Percentiles rank a stretch among this genome's conserved stretches.
Evolutionary conservation across 2,329 filamentous ascomycete species (phyloP).

Genomic region (Dothiorella sarmentorum): DNA sequence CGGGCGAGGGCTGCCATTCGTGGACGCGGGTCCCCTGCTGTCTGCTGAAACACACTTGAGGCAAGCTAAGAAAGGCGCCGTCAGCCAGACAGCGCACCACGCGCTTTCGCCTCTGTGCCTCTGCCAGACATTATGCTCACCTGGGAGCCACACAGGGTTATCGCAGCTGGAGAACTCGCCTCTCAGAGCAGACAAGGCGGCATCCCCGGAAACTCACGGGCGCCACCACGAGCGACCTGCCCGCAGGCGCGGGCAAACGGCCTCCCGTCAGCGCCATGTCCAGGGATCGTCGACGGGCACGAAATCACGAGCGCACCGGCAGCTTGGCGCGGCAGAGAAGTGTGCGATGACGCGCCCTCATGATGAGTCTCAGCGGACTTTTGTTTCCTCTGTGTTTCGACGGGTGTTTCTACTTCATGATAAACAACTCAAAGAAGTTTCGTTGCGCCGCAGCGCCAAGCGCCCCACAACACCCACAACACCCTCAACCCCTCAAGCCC

Average conservation of each 20-base stretch:
- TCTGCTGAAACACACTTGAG: slow-evolving; percentile 13
- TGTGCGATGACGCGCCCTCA: not conserved
- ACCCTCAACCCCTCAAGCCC: slow-evolving; percentile 6
- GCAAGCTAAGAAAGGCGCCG: slow-evolving; percentile 5
- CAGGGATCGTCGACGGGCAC: not conserved
- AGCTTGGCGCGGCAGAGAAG: not conserved
- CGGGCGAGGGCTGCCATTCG: slow-evolving; percentile 9
- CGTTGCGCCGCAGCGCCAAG: not conserved
- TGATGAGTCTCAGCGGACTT: not conserved
- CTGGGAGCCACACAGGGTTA: not conserved
- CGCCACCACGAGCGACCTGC: not conserved
- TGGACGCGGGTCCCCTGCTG: slow-evolving; percentile 4
- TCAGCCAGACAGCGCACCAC: slow-evolving; percentile 1
- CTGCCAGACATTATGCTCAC: not conserved
- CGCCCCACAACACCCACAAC: no score
- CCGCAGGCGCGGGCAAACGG: not conserved
- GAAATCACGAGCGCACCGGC: not conserved
- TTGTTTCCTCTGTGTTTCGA: slow-evolving; percentile 12
- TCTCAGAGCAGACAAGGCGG: no score
- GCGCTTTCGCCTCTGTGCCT: no score
- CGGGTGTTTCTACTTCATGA: slow-evolving; percentile 10
- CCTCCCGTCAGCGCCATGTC: not conserved
- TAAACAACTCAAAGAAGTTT: slow-evolving; percentile 12
- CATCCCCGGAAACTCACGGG: not conserved
- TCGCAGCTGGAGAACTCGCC: not conserved